Evolutionary conservation across 2,329 filamentous ascomycete species (phyloP), one percentile per base, ranked within the genome.

Genomic region (Fusarium austroafricanum): DNA sequence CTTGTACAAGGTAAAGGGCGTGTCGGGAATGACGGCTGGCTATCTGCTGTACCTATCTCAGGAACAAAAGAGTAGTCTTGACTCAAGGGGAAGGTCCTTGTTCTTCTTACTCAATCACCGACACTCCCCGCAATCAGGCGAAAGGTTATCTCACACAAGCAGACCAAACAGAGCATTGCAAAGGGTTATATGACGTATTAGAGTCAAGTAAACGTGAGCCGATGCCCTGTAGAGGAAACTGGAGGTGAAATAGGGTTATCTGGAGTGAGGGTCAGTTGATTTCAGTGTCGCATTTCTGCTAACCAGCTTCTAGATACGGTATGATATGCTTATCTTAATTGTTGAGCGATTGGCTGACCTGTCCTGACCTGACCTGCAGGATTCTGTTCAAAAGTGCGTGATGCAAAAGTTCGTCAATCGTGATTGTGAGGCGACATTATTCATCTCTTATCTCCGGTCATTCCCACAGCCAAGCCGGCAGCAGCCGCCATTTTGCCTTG

Each of bases 61-160:
- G 61, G 44, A 23, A 62, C 47, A 42, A 38, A 26, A 5, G 26
- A 26, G 26, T 43, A 47, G 51, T 54, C 61, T 68, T 53, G 40
- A 68, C 60, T 18, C 52, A 64, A 64, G n/a, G 18, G 61, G 61
- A 69, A 66, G 55, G 51, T 67, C 65, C 39, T 68, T 61, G 37
- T 37, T 59, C 21, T 67, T 61, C 39, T 68, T 61, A 40, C 40
- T 59, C 21, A 28, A n/a, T 45, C 29, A 39, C 20, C 18, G 21
- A 18, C 12, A 44, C 53, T 53, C 65, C 60, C 60, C 65, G 56
- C 49, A 59, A 38, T 53, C 52, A 44, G 49, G 46, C 49, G 35
- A 58, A 38, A 47, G 42, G 46, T 68, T 68, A 65, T 57, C 52
- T 61, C 31, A 38, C 12, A 28, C 44, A 45, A 50, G 39, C 23